Evolutionary conservation across 2,329 filamentous ascomycete genomes (phyloP), one percentile per base, ranked within the genome.

Genomic region (Sclerotinia minor): DNA sequence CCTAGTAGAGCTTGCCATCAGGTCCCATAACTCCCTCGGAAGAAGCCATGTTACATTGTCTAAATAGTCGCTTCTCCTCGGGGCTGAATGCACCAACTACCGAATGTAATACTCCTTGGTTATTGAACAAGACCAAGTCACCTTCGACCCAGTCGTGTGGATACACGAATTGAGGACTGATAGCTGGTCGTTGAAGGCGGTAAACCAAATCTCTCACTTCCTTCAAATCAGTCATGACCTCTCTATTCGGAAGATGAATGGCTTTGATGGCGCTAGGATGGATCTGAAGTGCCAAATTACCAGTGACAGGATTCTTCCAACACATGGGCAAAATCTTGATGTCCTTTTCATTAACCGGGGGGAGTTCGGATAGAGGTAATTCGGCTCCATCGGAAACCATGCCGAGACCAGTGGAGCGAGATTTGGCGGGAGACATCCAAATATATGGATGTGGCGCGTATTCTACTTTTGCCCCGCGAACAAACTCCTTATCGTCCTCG

Each of bases 401-500:
- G n/a, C 91, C 91, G 0, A 94, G 84, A 0, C 91, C 91, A 63
- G 87, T 86, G 8, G 89, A 81, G 21, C 85, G 85, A 50, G 89
- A 88, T 73, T 85, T 86, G 57, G 90, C 89, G 32, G 81, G 77
- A 68, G 84, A 87, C 89, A 94, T 94, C 91, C 91, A 94, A 70
- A 94, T 86, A 78, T 94, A 94, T 6, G 91, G 91, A 73, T 94
- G 91, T 3, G 91, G 83, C 0, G 90, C 90, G 75, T 94, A 94
- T 78, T 93, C 89, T 57, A 92, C 84, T 68, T 82, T 85, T 26
- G 89, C 89, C 6, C 82, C 85, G 63, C 87, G 84, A 1, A 83
- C 90, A 72, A 93, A 91, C 55, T 83, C 82, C 77, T 91, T 85
- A 74, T 92, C 89, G 54, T 83, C 83, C 0, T 85, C 81, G 19